phyloP scores from a whole-genome alignment of 2,329 filamentous ascomycete genomes.

The Sarocladiaceae sp. region DNA sequence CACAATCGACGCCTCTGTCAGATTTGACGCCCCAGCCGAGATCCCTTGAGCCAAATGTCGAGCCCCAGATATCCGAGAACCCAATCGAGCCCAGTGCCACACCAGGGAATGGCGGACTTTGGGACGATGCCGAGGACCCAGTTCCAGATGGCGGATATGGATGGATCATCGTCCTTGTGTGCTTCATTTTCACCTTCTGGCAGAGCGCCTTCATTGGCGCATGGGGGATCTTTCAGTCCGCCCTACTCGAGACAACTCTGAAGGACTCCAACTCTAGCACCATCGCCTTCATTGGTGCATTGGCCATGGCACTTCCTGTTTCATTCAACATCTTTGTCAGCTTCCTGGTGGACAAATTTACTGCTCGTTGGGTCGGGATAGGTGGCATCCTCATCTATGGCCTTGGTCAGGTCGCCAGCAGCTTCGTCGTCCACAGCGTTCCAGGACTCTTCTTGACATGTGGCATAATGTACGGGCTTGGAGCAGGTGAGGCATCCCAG shows the following conservation, averaged over 20 bases:
- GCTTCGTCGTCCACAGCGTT: slow-evolving; percentile 11
- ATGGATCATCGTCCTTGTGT: slow-evolving; percentile 12
- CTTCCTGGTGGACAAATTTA: no score
- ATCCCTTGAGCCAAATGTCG: no score
- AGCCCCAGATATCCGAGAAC: no score
- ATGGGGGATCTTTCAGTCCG: slow-evolving; percentile 13
- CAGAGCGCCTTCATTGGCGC: slow-evolving; percentile 11
- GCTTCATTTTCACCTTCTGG: slow-evolving; percentile 12
- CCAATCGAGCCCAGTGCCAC: no score
- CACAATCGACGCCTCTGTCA: no score
- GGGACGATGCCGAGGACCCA: no score
- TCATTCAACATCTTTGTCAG: no score
- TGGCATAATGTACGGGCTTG: slow-evolving; percentile 13
- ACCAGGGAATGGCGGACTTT: no score
- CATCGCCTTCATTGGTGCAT: slow-evolving; percentile 11
- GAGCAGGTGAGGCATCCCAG: no score
- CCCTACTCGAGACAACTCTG: slow-evolving; percentile 8
- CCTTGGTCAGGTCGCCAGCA: slow-evolving; percentile 5
- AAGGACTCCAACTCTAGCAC: slow-evolving; percentile 1
- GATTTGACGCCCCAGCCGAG: no score
- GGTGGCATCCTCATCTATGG: slow-evolving; percentile 3
- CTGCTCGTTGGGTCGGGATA: slow-evolving; percentile 8
- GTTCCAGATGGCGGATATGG: slow-evolving; percentile 13
- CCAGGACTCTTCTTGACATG: slow-evolving; percentile 11
- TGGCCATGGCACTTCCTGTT: no score